Evolutionary conservation across 192 early-diverging fungal species (phyloP).

Genomic region (Chytriomyces hyalinus): DNA sequence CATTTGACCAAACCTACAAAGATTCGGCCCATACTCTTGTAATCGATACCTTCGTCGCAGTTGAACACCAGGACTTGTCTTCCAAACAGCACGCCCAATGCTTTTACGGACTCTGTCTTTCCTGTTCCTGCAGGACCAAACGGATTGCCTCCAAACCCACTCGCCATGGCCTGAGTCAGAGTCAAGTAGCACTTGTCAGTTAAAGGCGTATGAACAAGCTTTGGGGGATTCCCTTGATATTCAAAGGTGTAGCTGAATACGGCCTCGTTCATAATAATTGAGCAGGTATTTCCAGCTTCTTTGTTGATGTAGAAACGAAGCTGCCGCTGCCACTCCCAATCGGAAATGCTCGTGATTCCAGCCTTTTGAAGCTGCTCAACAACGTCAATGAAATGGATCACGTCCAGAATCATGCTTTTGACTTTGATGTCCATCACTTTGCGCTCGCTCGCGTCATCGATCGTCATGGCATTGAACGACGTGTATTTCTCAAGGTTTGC

Average conservation of each 20-base stretch:
- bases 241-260: constrained; percentile 64
- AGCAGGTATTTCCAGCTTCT: constrained; percentile 42
- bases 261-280: constrained; percentile 58
- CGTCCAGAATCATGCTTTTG: constrained; percentile 62
- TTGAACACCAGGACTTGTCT: constrained; percentile 68
- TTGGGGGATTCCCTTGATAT: constrained; percentile 65
- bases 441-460: constrained; percentile 52
- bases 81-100: constrained; percentile 61
- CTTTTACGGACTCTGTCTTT: constrained; percentile 68
- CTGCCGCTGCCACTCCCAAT: constrained; percentile 63
- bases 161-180: constrained; percentile 64
- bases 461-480: constrained; percentile 45
- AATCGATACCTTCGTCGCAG: constrained; percentile 70
- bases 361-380: constrained; percentile 50
- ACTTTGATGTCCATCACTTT: constrained; percentile 55
- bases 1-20: constrained; percentile 68
- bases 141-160: constrained; percentile 68
- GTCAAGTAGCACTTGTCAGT: constrained; percentile 70
- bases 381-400: constrained; percentile 67
- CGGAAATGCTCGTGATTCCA: constrained; percentile 37
- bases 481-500: constrained; percentile 59
- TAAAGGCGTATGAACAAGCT: constrained; percentile 63
- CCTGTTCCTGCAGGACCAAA: constrained; percentile 68
- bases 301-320: constrained; percentile 56
- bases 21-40: constrained; percentile 69